These are phyloP conservation scores for Xylaria hypoxylon DNA, from an alignment of 2,329 filamentous ascomycete genomes.

Conservation along the genomic window DNA sequence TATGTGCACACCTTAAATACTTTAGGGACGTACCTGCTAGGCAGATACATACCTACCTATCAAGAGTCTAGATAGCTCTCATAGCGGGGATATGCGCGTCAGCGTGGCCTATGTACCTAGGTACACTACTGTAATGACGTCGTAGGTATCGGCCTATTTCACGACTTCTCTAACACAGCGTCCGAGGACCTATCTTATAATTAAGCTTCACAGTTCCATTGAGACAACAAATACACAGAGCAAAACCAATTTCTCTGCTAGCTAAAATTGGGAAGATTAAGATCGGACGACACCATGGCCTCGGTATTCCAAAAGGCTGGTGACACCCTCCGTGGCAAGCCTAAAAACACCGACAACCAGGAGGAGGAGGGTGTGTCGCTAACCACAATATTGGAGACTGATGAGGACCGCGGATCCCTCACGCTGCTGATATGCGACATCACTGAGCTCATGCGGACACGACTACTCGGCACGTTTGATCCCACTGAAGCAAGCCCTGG, in stretches of 20 bases:
- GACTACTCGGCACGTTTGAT: conserved; percentile 43
- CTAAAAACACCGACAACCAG: conserved; percentile 31
- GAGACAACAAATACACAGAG: not conserved
- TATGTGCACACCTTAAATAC: too few relatives aligned
- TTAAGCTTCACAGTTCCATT: not conserved
- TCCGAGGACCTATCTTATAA: not conserved
- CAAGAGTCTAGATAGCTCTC: too few relatives aligned
- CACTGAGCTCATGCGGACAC: conserved; percentile 46
- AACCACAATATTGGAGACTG: conserved; percentile 44
- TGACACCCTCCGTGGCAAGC: conserved; percentile 39
- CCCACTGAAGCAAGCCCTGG: conserved; percentile 40
- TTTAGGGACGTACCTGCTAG: too few relatives aligned
- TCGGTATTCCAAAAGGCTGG: conserved; percentile 45
- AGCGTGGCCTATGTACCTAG: not conserved
- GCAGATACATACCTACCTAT: too few relatives aligned
- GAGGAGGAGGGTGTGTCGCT: conserved; percentile 47
- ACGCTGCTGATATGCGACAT: conserved; percentile 46
- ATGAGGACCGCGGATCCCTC: conserved; percentile 45
- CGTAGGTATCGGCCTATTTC: conserved; percentile 3
- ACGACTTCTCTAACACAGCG: not conserved
- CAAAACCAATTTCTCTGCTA: not conserved
- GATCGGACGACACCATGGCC: conserved; percentile 34
- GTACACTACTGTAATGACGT: conserved; percentile 13
- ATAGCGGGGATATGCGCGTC: conserved; percentile 7
- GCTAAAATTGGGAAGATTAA: not conserved